Evolutionary conservation across 1,139 yeast species (phyloP).

Genomic region (Saccharomyces hybrid): DNA sequence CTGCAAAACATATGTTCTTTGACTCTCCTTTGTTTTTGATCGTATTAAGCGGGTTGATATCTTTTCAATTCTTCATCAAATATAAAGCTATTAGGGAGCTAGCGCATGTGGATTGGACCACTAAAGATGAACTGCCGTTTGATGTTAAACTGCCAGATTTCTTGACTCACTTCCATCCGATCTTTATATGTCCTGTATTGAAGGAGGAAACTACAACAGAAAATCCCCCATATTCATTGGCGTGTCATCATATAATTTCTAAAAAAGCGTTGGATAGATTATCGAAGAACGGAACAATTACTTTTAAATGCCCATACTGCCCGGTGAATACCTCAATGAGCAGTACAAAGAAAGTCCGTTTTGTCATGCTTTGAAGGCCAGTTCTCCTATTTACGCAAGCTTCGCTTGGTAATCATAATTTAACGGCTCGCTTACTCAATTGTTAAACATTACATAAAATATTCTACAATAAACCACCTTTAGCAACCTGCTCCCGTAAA

Average conservation of each 20-base stretch:
- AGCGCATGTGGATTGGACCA: constrained; percentile 47
- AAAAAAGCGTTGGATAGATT: constrained; percentile 41
- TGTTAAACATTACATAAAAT: too few relatives aligned
- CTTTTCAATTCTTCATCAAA: constrained; percentile 67
- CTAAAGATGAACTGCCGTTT: constrained; percentile 51
- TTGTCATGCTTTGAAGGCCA: constrained; percentile 21
- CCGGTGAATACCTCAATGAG: constrained; percentile 38
- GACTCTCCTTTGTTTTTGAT: constrained; percentile 68
- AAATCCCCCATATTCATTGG: constrained; percentile 57
- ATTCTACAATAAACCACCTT: constrained; percentile 1
- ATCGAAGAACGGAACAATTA: constrained; percentile 34
- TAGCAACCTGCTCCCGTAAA: constrained; percentile 3
- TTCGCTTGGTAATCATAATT: too few relatives aligned
- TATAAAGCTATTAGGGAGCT: constrained; percentile 43
- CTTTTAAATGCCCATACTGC: constrained; percentile 64
- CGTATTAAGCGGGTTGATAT: constrained; percentile 60
- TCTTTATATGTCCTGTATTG: constrained; percentile 85
- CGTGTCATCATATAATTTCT: constrained; percentile 59
- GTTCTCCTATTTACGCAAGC: too few relatives aligned
- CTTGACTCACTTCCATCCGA: constrained; percentile 60
- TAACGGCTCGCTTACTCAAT: background rate
- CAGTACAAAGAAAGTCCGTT: constrained; percentile 26
- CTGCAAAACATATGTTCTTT: constrained; percentile 52
- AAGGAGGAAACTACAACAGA: constrained; percentile 66
- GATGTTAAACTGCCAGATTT: constrained; percentile 48